Evolutionary conservation across 257 asterid species (phyloP), one percentile per base, ranked within the genome.

Genomic region (Plectranthus barbatus): DNA sequence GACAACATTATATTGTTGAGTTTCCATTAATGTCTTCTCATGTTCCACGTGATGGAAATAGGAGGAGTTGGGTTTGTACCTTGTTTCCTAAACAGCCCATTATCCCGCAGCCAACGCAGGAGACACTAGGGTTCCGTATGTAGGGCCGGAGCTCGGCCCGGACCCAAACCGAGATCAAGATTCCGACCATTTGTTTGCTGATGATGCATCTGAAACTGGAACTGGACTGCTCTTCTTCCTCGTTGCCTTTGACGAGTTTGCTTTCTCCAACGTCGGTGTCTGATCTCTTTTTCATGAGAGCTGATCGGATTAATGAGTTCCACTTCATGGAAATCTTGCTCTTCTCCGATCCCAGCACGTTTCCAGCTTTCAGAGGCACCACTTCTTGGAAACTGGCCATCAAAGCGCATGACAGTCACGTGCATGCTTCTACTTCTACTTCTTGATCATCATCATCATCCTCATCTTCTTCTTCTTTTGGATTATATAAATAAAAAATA

Each of bases 101-200:
- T 64, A 84, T 47, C 1, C 92, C 92, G 73, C 92, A 84, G 44
- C 92, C 92, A 17, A 84, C 86, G 56, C 88, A 81, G 0, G 88
- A 82, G 12, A 82, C 88, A 46, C 75, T 72, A 47, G 92, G 86
- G 64, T 70, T 76, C 24, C 74, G 66, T 29, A 84, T 53, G 33
- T 48, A 82, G 8, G 75, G 62, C 14, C 58, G 72, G 33, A 79
- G 82, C 54, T 76, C 84, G 49, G 62, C 74, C 37, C 88, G 83
- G 49, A 84, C 73, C 92, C 92, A 84, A 46, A 80, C 86, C 0
- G 92, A 71, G 29, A 84, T 82, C 34, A 84, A 54, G 17, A 84
- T 81, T 54, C 92, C 92, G 3, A 82, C 92, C 92, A 84, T 84
- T 68, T 84, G 86, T 58, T 84, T 84, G 19, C 88, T 81, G 15